Evolutionary conservation across 805 yeast species (phyloP).

Genomic region (Candida sithepensis): DNA sequence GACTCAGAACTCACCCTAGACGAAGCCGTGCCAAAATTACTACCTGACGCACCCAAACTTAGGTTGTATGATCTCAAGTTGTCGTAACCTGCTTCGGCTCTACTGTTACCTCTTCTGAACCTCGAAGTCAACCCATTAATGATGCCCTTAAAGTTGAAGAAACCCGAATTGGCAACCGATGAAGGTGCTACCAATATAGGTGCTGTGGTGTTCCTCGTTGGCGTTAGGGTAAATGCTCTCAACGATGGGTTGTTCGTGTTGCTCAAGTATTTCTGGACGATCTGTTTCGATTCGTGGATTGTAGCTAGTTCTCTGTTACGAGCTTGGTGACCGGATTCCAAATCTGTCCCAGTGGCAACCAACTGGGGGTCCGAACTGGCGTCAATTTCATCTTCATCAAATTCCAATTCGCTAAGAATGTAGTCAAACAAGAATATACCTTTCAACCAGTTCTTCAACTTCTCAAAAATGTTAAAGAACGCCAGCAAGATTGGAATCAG

Average conservation of each 20-base stretch:
- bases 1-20: constrained; percentile 22
- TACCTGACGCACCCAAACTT: constrained; percentile 4
- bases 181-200: neutral
- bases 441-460: constrained; percentile 37
- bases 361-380: neutral
- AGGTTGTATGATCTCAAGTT: constrained; percentile 25
- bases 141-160: neutral
- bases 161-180: neutral
- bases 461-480: constrained; percentile 63
- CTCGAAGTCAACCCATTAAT: constrained; percentile 1
- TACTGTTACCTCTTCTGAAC: neutral
- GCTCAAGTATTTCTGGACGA: constrained; percentile 22
- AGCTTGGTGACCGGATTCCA: constrained; percentile 9
- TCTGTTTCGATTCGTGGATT: constrained; percentile 27
- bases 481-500: constrained; percentile 68
- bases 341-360: constrained; percentile 5
- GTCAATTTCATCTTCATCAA: constrained; percentile 17
- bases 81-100: constrained; percentile 7
- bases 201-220: neutral
- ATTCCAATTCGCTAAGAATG: constrained; percentile 30
- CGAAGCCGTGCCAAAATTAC: constrained; percentile 3
- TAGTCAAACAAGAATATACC: constrained; percentile 30
- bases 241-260: constrained; percentile 7
- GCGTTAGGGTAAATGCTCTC: constrained; percentile 15
- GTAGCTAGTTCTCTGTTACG: constrained; percentile 16